Evolutionary conservation across 768 basidiomycete species (phyloP), one percentile per base, ranked within the genome.

Genomic region (Crucibulum laeve): DNA sequence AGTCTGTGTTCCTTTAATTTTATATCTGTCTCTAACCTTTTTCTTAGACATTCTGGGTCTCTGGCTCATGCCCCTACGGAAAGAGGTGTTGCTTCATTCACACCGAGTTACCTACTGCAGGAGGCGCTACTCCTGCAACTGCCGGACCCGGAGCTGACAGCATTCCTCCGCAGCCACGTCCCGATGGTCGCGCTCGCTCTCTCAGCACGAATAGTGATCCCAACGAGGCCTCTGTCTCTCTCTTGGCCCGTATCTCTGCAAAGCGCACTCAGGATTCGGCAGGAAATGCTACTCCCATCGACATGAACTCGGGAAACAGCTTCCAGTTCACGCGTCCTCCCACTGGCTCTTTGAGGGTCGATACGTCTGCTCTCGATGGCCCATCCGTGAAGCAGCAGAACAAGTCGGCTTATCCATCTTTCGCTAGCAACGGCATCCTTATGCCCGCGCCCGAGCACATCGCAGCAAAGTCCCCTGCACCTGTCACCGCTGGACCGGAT

Each of bases 71-170:
- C 58, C 91, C 91, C 0, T 93, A 93, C 52, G 91, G 91, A 42
- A 91, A 91, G 63, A 70, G 91, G 44, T 93, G 91, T 63, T 93
- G 91, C 68, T 93, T 93, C 75, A 92, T 93, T 54, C 91, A 93
- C 57, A 92, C 91, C 2, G 89, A 88, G 55, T 71, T 90, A 35
- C 87, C 89, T 14, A 70, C 73, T 35, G 70, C 77, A n/a, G 82
- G n/a, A n/a, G n/a, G 78, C 21, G 68, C 71, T 15, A 67, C 77
- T 35, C 76, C 77, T 44, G 76, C 76, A 37, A 70, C 76, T 5
- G 61, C 58, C 35, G 63, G 61, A 28, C 56, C 68, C 10, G 46
- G 53, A 7, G 49, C 63, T 17, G 69, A 71, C 15, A 75, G 72
- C 25, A 71, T 72, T 21, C 63, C 71, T 21, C 70, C 80, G 26